Base-by-base conservation (phyloP, 257 asterid genomes). In the Leptodermis oblonga region DNA sequence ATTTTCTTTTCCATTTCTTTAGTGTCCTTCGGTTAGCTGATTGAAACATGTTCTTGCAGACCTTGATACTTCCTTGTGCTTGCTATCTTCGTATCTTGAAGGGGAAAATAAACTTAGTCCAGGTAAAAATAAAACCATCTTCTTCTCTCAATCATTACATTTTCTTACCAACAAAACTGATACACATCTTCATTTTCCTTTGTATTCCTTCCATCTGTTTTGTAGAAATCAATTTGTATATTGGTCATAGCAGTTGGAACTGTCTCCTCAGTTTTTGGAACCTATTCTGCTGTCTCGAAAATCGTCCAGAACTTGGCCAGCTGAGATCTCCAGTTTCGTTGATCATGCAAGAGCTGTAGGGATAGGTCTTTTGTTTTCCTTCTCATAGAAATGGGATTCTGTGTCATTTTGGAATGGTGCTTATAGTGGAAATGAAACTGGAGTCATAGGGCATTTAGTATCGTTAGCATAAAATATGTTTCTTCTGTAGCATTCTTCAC, bases 31-130 rank as follows among this genome's bases (percentile, higher is more conserved):
- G 0, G 45, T 55, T 2, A n/a, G 36, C 72, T 56, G 66, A 73
- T 56, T 33, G 13, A 34, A n/a, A 4, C 0, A 2, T 66, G 17
- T 42, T 68, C 20, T 69, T 46, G 18, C 86, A 91, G 99, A 89
- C 95, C 0, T 77, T 94, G 79, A 94, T 91, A 74, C 87, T 94
- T 68, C 99, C 97, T 25, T 91, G 99, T 55, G 90, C 83, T 30
- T 94, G 97, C 86, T 91, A 87, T 76, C 76, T 91, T 82, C 90
- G 96, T 86, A 91, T 94, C 84, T 73, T 80, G 70, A 79, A 79
- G 60, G 92, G 95, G 48, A 87, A 85, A 82, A 76, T 82, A 62
- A 79, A 74, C 61, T 33, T 53, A 4, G 30, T 80, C 67, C 99
- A 91, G 97, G 99, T 93, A 52, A 52, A 52, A 20, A 13, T 76